Conservation (phyloP, 164 flowering plant species). For the Brasenia schreberi region DNA sequence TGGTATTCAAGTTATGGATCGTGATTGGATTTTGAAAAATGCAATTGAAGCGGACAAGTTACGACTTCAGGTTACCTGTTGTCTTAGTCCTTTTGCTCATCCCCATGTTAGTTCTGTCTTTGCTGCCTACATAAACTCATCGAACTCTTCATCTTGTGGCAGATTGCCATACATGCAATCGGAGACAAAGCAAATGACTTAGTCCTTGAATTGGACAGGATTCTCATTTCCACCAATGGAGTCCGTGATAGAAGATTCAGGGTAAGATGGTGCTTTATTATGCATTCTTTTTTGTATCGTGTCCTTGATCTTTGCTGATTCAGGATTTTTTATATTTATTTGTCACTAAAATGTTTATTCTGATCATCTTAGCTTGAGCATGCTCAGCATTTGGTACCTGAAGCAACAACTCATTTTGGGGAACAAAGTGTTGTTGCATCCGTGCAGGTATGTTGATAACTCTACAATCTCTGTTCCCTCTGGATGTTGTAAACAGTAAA, state of each 20-base stretch:
- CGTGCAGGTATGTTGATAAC: slow-evolving; percentile 70
- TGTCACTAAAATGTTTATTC: slow-evolving; percentile 3
- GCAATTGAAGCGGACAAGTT: slow-evolving; percentile 48
- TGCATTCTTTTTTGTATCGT: too few species aligned
- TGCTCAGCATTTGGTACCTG: slow-evolving; percentile 86
- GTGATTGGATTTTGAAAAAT: slow-evolving; percentile 52
- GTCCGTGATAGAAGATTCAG: slow-evolving; percentile 68
- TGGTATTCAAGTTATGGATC: slow-evolving; percentile 63
- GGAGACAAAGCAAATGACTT: slow-evolving; percentile 91
- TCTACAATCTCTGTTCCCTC: background rate
- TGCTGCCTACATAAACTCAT: too few species aligned
- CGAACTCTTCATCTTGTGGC: slow-evolving; percentile 1
- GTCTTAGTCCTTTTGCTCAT: background rate
- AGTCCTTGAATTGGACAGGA: slow-evolving; percentile 55
- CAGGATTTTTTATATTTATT: too few species aligned
- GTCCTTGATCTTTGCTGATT: too few species aligned
- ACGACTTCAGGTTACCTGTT: slow-evolving; percentile 72
- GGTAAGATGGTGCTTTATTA: slow-evolving; percentile 24
- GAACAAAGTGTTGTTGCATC: slow-evolving; percentile 68
- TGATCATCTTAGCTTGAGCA: slow-evolving; percentile 66
- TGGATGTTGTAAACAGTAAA: too few species aligned
- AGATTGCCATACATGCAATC: slow-evolving; percentile 96
- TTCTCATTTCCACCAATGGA: slow-evolving; percentile 47
- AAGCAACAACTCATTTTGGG: slow-evolving; percentile 55
- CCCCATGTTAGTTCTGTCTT: background rate